Percentiles rank a stretch among this genome's conserved stretches.
phyloP scores from a whole-genome alignment of 805 yeast genomes.

The Kodamaea jinghongensis region DNA sequence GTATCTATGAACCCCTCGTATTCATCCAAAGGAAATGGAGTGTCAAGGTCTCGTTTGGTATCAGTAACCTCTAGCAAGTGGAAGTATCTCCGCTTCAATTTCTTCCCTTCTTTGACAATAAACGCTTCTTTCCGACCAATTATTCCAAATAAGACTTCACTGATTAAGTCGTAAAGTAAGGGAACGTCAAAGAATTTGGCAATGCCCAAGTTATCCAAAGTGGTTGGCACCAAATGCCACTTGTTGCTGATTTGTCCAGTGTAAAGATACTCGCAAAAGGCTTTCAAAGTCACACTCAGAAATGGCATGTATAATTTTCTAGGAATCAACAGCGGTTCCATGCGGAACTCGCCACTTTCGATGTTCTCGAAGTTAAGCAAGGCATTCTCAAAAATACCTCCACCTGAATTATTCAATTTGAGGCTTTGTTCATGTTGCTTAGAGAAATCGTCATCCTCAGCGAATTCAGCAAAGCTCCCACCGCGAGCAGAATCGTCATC shows the following conservation, averaged over 20 bases:
- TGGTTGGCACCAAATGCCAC: conserved; percentile 70
- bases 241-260: conserved; percentile 78
- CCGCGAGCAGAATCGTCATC: conserved; percentile 7
- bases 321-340: conserved; percentile 67
- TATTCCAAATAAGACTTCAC: conserved; percentile 67
- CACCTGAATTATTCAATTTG: background rate
- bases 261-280: conserved; percentile 68
- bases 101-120: conserved; percentile 40
- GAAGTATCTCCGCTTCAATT: conserved; percentile 29
- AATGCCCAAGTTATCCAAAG: conserved; percentile 59
- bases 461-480: conserved; percentile 2
- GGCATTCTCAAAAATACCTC: conserved; percentile 17
- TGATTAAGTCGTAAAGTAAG: conserved; percentile 62
- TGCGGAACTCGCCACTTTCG: conserved; percentile 28
- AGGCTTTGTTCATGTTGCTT: background rate
- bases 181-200: conserved; percentile 70
- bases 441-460: conserved; percentile 4
- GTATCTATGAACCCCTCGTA: conserved; percentile 56
- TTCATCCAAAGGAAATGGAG: conserved; percentile 44
- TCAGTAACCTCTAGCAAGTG: conserved; percentile 23
- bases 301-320: conserved; percentile 69
- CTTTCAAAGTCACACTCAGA: conserved; percentile 56
- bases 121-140: conserved; percentile 65
- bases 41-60: conserved; percentile 21
- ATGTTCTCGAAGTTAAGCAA: conserved; percentile 33